These are phyloP conservation scores for Botryosphaeria dothidea DNA, from an alignment of 2,329 filamentous ascomycete genomes.

Conservation along the genomic window DNA sequence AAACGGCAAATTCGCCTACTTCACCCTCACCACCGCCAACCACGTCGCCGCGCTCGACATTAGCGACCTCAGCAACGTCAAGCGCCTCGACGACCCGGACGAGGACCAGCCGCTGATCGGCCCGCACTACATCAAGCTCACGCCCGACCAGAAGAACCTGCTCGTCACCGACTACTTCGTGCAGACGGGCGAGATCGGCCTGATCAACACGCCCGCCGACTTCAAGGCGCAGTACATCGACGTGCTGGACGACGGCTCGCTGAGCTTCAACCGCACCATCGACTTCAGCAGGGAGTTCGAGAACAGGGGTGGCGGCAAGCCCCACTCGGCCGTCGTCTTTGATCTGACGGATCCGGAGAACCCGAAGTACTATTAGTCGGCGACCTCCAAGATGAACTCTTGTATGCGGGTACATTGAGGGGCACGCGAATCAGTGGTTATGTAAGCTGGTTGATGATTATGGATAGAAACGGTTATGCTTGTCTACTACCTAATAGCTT, in stretches of 20 bases:
- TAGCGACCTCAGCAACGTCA: conserved; percentile 59
- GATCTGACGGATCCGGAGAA: conserved; percentile 57
- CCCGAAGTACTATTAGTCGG: conserved; percentile 50
- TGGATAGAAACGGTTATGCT: too few species aligned
- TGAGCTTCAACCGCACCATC: conserved; percentile 62
- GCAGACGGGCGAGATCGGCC: conserved; percentile 43
- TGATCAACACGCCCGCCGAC: conserved; percentile 63
- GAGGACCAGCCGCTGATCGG: conserved; percentile 61
- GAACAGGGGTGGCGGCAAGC: conserved; percentile 58
- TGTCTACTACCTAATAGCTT: too few species aligned
- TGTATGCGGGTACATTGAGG: too few species aligned
- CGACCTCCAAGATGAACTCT: too few species aligned
- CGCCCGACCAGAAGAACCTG: conserved; percentile 64
- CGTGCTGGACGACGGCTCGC: conserved; percentile 54
- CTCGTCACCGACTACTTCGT: conserved; percentile 68
- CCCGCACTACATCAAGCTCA: conserved; percentile 65
- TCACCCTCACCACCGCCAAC: conserved; percentile 62
- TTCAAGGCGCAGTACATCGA: conserved; percentile 66
- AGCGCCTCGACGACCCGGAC: conserved; percentile 62
- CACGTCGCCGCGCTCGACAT: conserved; percentile 65
- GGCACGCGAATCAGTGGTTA: too few species aligned
- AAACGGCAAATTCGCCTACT: conserved; percentile 60
- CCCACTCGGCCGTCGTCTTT: conserved; percentile 59
- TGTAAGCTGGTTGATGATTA: too few species aligned
- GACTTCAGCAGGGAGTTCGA: conserved; percentile 58